Percentiles rank a stretch among this genome's conserved stretches.
phyloP scores from a whole-genome alignment of 768 basidiomycete species.

The Suillus alpinus region DNA sequence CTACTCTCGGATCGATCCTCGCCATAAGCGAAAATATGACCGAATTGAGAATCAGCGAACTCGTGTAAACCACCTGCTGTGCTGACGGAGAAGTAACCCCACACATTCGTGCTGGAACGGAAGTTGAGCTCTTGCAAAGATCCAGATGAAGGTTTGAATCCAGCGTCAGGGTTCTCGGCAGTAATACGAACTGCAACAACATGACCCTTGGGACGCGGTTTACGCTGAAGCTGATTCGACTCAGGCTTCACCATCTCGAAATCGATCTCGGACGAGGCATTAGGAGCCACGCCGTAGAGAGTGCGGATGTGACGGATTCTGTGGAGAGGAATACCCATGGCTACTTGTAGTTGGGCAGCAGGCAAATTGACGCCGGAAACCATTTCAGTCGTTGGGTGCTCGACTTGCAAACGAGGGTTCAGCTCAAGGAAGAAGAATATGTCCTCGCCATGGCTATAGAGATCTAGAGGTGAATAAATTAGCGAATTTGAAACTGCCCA shows the following conservation, averaged over 20 bases:
- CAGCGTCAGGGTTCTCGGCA: constrained; percentile 98
- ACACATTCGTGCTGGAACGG: constrained; percentile 98
- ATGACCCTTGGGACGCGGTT: constrained; percentile 95
- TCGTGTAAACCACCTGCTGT: constrained; percentile 97
- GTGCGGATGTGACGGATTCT: constrained; percentile 94
- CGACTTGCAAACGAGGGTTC: constrained; percentile 98
- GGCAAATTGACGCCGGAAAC: constrained; percentile 98
- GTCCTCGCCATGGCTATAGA: constrained; percentile 92
- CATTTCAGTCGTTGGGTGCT: constrained; percentile 99
- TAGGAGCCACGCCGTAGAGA: constrained; percentile 91
- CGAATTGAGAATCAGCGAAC: constrained; percentile 98
- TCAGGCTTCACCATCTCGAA: constrained; percentile 94
- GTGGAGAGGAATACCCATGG: constrained; percentile 97
- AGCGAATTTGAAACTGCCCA: constrained; percentile 6
- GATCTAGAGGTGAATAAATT: constrained; percentile 49
- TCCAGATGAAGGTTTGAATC: constrained; percentile 98
- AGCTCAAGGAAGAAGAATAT: constrained; percentile 97
- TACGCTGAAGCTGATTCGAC: constrained; percentile 84
- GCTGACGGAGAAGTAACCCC: constrained; percentile 99
- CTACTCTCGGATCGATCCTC: constrained; percentile 92
- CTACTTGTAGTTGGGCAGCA: constrained; percentile 93
- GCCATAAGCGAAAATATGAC: constrained; percentile 98
- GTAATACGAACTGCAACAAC: constrained; percentile 99
- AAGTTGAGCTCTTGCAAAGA: constrained; percentile 98
- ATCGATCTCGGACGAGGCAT: constrained; percentile 89